phyloP scores from a whole-genome alignment of 768 basidiomycete species.

The Auriscalpium orientale region DNA sequence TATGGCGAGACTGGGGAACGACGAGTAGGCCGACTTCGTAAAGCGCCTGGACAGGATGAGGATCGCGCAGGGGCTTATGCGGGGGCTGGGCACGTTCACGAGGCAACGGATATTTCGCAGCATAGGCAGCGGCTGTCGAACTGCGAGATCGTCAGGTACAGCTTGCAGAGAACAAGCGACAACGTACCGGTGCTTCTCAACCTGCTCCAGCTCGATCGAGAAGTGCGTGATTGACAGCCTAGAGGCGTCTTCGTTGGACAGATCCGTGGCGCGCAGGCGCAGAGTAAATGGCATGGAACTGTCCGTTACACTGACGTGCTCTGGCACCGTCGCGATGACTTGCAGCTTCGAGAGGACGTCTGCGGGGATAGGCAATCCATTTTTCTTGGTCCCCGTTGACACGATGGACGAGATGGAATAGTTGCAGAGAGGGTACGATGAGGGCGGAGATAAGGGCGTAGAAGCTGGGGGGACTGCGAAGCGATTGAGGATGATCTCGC shows the following conservation, averaged over 20 bases:
- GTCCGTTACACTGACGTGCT: constrained; percentile 40
- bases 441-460: constrained; percentile 22
- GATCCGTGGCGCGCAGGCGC: constrained; percentile 49
- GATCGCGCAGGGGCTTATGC: constrained; percentile 41
- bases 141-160: constrained; percentile 26
- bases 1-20: constrained; percentile 13
- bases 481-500: constrained; percentile 43
- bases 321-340: constrained; percentile 56
- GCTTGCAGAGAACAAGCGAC: not conserved
- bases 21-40: constrained; percentile 40
- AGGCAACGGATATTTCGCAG: constrained; percentile 48
- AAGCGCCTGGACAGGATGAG: constrained; percentile 43
- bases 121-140: constrained; percentile 33
- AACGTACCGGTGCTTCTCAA: constrained; percentile 58
- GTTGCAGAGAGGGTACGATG: constrained; percentile 29
- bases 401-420: constrained; percentile 22
- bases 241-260: constrained; percentile 41
- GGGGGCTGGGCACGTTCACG: constrained; percentile 54
- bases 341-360: constrained; percentile 56
- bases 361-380: constrained; percentile 33
- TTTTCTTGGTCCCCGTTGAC: constrained; percentile 2
- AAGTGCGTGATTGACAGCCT: constrained; percentile 52
- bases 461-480: constrained; percentile 34
- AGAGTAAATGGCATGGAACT: constrained; percentile 45
- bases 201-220: constrained; percentile 50